A percentile compares a stretch with the other conserved stretches of the same genome.
phyloP scores from a whole-genome alignment of 106 monocot genomes.

The Iris macrosiphon region DNA sequence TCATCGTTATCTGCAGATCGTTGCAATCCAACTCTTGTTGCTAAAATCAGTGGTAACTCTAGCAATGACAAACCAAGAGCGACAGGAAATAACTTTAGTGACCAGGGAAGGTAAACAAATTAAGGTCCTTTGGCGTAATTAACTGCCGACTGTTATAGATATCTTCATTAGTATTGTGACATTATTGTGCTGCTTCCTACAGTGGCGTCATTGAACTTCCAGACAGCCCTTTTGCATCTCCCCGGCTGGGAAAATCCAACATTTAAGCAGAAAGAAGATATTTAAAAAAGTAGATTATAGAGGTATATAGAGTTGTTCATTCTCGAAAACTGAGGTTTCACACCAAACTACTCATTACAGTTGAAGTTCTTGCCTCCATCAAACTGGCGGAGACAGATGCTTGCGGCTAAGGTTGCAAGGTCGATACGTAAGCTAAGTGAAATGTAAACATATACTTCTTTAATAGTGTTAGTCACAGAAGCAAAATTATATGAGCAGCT shows the following conservation, averaged over 20 bases:
- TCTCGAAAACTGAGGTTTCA: too few relatives aligned
- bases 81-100: slow-evolving; percentile 6
- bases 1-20: slow-evolving; percentile 12
- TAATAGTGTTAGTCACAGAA: too few relatives aligned
- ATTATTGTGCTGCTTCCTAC: not conserved
- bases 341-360: slow-evolving; percentile 3
- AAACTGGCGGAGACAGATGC: not conserved
- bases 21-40: slow-evolving; percentile 3
- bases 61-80: slow-evolving; percentile 4
- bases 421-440: slow-evolving; percentile 1
- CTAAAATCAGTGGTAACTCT: slow-evolving; percentile 10
- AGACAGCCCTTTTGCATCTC: slow-evolving; percentile 35
- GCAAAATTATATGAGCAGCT: slow-evolving; percentile 1
- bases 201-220: slow-evolving; percentile 32
- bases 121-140: too few relatives aligned
- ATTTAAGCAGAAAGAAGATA: slow-evolving; percentile 11
- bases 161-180: too few relatives aligned
- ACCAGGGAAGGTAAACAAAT: slow-evolving; percentile 26
- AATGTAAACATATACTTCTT: slow-evolving; percentile 8
- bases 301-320: slow-evolving; percentile 1
- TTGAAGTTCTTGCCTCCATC: not conserved
- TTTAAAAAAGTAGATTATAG: slow-evolving; percentile 2
- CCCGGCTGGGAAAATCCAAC: slow-evolving; percentile 14
- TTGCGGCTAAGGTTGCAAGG: not conserved
- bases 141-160: too few relatives aligned